Conservation (phyloP, 257 asterid species). For the Penstemon newberryi region DNA sequence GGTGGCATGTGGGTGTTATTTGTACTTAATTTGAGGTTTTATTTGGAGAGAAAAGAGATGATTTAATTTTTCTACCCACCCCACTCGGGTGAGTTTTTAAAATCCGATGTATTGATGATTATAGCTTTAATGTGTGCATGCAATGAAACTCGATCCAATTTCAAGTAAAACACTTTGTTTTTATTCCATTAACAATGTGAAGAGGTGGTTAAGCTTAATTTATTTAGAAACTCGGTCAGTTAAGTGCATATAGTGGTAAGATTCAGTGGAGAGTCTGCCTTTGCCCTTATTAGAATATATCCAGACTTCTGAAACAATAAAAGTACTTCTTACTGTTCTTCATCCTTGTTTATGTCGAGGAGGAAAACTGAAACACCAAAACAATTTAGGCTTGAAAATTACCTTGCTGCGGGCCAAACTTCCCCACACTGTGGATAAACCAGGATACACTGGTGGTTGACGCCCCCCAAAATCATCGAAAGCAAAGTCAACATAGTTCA, state of each 20-base stretch:
- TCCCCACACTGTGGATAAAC: slow-evolving; percentile 99
- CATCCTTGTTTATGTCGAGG: slow-evolving; percentile 19
- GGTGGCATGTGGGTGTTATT: too few relatives aligned
- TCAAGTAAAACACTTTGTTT: too few relatives aligned
- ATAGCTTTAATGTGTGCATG: neutral
- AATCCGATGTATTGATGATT: too few relatives aligned
- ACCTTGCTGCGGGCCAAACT: slow-evolving; percentile 99
- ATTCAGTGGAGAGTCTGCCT: too few relatives aligned
- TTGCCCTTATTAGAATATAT: neutral
- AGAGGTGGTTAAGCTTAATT: too few relatives aligned
- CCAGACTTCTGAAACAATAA: slow-evolving; percentile 9
- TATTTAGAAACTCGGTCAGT: too few relatives aligned
- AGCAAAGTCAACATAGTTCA: slow-evolving; percentile 90
- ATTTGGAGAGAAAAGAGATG: too few relatives aligned
- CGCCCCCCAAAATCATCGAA: slow-evolving; percentile 99
- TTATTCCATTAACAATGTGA: too few relatives aligned
- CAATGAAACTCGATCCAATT: neutral
- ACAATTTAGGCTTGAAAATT: slow-evolving; percentile 27
- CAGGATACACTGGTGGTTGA: slow-evolving; percentile 97
- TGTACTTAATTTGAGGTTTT: too few relatives aligned
- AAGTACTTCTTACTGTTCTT: slow-evolving; percentile 17
- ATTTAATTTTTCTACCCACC: too few relatives aligned
- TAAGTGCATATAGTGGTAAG: too few relatives aligned
- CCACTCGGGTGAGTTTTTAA: too few relatives aligned
- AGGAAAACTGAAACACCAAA: slow-evolving; percentile 22